Conservation (phyloP, 202 grass and related monocot genomes). For the Thinopyrum obtusiflorum region DNA sequence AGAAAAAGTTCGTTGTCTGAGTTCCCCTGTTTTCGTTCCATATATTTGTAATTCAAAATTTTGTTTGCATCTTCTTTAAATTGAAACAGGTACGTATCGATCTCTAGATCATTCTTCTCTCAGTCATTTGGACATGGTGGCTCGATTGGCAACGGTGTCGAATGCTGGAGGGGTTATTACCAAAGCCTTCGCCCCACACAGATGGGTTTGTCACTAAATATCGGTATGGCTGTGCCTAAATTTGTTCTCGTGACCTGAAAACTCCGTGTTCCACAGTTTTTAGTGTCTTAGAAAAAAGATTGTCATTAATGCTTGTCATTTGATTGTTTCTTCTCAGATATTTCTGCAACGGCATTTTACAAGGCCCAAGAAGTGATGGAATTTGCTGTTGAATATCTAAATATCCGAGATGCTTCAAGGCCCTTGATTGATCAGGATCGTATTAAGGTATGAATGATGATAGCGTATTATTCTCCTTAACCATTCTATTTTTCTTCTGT, state of each 20-base stretch:
- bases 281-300: background rate
- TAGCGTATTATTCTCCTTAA: background rate
- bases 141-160: constrained; percentile 45
- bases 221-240: constrained; percentile 38
- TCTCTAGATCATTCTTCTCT: constrained; percentile 82
- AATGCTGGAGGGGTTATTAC: constrained; percentile 83
- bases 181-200: constrained; percentile 83
- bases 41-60: background rate
- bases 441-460: constrained; percentile 34
- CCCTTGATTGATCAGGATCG: constrained; percentile 49
- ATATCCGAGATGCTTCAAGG: constrained; percentile 32
- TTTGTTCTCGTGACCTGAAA: background rate
- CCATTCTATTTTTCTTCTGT: background rate
- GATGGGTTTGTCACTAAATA: constrained; percentile 78
- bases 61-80: background rate
- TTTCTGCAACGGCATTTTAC: constrained; percentile 73
- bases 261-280: background rate
- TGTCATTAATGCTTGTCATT: background rate
- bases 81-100: constrained; percentile 44
- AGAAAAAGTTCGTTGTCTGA: background rate
- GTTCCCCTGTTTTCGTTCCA: background rate
- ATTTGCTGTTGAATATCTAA: constrained; percentile 44
- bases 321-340: constrained; percentile 38
- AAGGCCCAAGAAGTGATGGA: constrained; percentile 44
- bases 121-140: constrained; percentile 29